Base-by-base conservation (phyloP, 208 protist genomes). In the Trichomonas tenax region DNA sequence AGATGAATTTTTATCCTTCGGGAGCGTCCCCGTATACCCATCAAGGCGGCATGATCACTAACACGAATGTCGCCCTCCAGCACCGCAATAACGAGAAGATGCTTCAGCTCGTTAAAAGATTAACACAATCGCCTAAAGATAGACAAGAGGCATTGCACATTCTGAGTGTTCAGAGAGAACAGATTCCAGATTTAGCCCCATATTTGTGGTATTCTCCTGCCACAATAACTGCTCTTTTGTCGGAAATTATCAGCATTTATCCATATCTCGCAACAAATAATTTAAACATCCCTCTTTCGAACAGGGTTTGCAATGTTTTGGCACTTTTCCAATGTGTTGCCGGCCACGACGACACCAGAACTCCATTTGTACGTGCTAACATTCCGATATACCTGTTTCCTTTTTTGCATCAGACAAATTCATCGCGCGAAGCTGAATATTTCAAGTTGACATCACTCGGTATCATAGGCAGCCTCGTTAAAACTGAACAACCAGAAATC, bases 361-460 rank as follows among this genome's bases (percentile, higher is more conserved):
- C 97, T 45, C 98, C 98, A n/a, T 99, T 99, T 97, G 96, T 99
- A 14, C 9, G n/a, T 97, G 99, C 99, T 4, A 99, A 99, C 96
- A 99, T 99, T 96, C 99, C 99, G 49, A 98, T 99, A 63, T 99
- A 99, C 96, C 98, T 99, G 17, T 99, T 99, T 97, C 99, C 99
- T 17, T 99, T 99, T 97, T 98, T 99, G 40, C 99, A 99, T 97
- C 99, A 98, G 0, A 97, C 98, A 48, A 97, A 97, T 97, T 98
- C 98, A 97, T 98, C 97, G 97, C 96, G 98, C 97, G 97, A 98
- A 95, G 98, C 98, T 98, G 99, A 99, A 97, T 99, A 99, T 96
- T 97, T 99, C 41, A 98, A 99, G n/a, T 98, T 99, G n/a, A 99
- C 99, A 15, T 98, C 98, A 21, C 98, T 99, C 2, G 99, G 99